Base-by-base conservation (phyloP, 2,329 filamentous ascomycete genomes). In the Cytospora leucostoma region DNA sequence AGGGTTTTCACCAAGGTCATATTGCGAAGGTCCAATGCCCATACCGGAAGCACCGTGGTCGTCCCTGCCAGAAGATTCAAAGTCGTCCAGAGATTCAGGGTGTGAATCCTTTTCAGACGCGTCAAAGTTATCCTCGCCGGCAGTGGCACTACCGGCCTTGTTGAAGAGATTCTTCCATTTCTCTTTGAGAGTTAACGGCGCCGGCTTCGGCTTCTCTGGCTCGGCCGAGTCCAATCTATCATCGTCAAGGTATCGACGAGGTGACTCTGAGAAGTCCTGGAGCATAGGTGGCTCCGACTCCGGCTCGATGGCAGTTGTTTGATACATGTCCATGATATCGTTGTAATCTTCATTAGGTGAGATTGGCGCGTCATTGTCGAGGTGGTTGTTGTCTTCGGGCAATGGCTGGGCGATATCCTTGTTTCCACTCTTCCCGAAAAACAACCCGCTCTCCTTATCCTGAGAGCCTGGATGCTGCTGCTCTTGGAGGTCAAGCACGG, bases 111-210 rank as follows among this genome's bases (percentile, higher is more conserved):
- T 49, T 7, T 10, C 51, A 5, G 51, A 15, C n/a, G 12, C 10
- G 21, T 19, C 50, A 4, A 33, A 52, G 50, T 32, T 32, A 34
- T 55, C 51, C 2, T 52, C 5, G 0, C 35, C 38, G 19, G 38
- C 59, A 17, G 27, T 40, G 5, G n/a, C 51, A 5, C 47, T 17
- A 13, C 21, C 44, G 3, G 21, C 7, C 19, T 65, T 65, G 51
- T 40, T 51, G 10, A 65, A 59, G 15, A 65, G 7, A 6, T 37
- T 59, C 34, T n/a, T 52, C 35, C 63, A 7, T 34, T 40, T 62
- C 37, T 34, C 27, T 19, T 56, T 65, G 27, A 65, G 17, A 12
- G 34, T 51, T 13, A 44, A 11, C 8, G 56, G 51, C 27, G 21
- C 51, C 6, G 44, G 44, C 56, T 65, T 56, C n/a, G 40, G 10